These are phyloP conservation scores for Grigorovia jiainica DNA, from an alignment of 805 yeast species.

Conservation along the genomic window DNA sequence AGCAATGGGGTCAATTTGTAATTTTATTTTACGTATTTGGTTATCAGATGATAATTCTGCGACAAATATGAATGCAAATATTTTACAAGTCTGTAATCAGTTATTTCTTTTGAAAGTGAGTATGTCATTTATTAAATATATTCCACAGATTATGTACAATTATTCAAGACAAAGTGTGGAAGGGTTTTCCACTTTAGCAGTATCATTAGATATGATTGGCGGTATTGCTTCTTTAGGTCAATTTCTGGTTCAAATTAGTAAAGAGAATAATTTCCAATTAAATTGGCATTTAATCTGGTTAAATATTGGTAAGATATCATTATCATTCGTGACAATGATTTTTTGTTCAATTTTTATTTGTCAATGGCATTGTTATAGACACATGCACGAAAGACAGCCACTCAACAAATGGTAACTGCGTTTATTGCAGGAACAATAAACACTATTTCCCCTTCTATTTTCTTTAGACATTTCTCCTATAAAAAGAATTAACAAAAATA, in stretches of 20 bases:
- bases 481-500: too few species aligned
- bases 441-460: too few species aligned
- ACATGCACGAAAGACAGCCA: too few species aligned
- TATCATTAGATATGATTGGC: constrained; percentile 30
- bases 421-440: too few species aligned
- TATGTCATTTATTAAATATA: constrained; percentile 42
- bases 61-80: constrained; percentile 13
- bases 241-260: constrained; percentile 15
- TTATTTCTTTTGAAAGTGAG: constrained; percentile 32
- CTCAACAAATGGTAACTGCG: too few species aligned
- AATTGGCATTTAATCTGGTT: constrained; percentile 17
- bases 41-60: constrained; percentile 7
- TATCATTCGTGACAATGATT: constrained; percentile 31
- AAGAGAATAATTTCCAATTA: constrained; percentile 13
- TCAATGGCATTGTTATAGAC: too few species aligned
- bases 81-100: constrained; percentile 19
- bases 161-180: constrained; percentile 66
- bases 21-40: constrained; percentile 7
- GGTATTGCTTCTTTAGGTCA: constrained; percentile 27
- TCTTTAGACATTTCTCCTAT: too few species aligned
- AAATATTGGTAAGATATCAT: constrained; percentile 33
- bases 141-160: constrained; percentile 84
- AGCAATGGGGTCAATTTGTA: constrained; percentile 9
- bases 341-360: constrained; percentile 32
- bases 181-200: constrained; percentile 69